Evolutionary conservation across 768 basidiomycete species (phyloP).

Genomic region (Amanita polypyramis): DNA sequence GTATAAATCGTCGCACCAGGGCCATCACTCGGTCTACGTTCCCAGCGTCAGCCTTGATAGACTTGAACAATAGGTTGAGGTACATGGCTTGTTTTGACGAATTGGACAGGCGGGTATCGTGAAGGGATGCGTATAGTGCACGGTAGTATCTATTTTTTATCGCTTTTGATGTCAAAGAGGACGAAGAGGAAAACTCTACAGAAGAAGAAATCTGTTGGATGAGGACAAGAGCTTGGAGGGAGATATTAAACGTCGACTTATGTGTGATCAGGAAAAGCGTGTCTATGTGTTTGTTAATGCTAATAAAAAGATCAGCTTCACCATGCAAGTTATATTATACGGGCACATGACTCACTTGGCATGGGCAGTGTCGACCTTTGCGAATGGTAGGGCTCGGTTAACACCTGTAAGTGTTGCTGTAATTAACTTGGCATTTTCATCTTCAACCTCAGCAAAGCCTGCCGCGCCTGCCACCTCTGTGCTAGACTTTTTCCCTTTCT

Average conservation of each 20-base stretch:
- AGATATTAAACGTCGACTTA: conserved; percentile 93
- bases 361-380: conserved; percentile 64
- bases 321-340: not conserved
- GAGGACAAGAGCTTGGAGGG: conserved; percentile 82
- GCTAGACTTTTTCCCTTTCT: conserved; percentile 28
- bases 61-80: conserved; percentile 87
- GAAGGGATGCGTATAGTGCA: conserved; percentile 81
- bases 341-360: conserved; percentile 36
- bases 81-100: conserved; percentile 97
- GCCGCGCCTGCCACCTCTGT: conserved; percentile 43
- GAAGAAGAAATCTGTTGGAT: conserved; percentile 74
- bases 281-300: conserved; percentile 80
- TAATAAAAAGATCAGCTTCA: conserved; percentile 17
- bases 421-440: conserved; percentile 70
- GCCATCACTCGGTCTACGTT: conserved; percentile 60
- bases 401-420: conserved; percentile 90
- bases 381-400: conserved; percentile 91
- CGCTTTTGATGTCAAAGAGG: conserved; percentile 33
- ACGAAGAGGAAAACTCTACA: conserved; percentile 29
- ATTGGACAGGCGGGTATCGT: conserved; percentile 67
- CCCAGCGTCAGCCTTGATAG: conserved; percentile 52
- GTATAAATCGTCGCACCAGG: conserved; percentile 74
- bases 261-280: conserved; percentile 94
- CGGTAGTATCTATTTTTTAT: conserved; percentile 66
- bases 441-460: conserved; percentile 67